Conservation (phyloP, 2,329 filamentous ascomycete species). For the Albifimbria verrucaria region DNA sequence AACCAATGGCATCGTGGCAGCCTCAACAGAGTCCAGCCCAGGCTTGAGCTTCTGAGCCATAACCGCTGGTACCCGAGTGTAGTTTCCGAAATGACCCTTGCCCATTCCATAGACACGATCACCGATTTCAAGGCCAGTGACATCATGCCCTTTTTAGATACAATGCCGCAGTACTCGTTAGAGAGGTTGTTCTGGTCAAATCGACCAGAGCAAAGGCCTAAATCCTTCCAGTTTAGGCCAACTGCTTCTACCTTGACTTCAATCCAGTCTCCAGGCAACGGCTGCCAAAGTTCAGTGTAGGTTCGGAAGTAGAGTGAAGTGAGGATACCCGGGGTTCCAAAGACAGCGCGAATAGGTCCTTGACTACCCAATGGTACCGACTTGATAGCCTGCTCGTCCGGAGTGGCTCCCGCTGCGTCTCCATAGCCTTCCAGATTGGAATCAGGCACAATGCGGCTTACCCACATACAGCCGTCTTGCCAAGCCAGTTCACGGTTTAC, state of each 20-base stretch:
- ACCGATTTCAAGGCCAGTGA: neutral
- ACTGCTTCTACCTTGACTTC: conserved; percentile 24
- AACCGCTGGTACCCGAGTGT: neutral
- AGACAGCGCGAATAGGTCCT: conserved; percentile 18
- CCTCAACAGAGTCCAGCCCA: neutral
- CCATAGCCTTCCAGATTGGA: conserved; percentile 7
- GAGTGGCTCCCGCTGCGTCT: neutral
- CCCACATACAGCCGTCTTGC: conserved; percentile 24
- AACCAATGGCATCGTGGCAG: neutral
- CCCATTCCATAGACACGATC: conserved; percentile 1
- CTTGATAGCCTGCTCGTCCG: neutral
- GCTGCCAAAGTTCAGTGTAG: conserved; percentile 13
- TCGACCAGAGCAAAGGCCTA: neutral
- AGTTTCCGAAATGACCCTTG: neutral
- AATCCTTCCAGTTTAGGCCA: conserved; percentile 21
- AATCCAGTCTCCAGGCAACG: conserved; percentile 16
- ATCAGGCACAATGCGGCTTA: conserved; percentile 14
- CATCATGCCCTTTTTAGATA: neutral
- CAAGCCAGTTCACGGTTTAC: conserved; percentile 24
- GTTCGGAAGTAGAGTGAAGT: conserved; percentile 22
- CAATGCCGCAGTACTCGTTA: neutral
- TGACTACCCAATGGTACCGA: neutral
- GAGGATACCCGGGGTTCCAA: conserved; percentile 23
- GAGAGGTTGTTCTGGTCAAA: neutral
- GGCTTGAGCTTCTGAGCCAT: neutral